A percentile compares a stretch with the other conserved stretches of the same genome.
These are phyloP conservation scores for Prunus davidiana DNA, from an alignment of 306 rosid species.

Conservation along the genomic window DNA sequence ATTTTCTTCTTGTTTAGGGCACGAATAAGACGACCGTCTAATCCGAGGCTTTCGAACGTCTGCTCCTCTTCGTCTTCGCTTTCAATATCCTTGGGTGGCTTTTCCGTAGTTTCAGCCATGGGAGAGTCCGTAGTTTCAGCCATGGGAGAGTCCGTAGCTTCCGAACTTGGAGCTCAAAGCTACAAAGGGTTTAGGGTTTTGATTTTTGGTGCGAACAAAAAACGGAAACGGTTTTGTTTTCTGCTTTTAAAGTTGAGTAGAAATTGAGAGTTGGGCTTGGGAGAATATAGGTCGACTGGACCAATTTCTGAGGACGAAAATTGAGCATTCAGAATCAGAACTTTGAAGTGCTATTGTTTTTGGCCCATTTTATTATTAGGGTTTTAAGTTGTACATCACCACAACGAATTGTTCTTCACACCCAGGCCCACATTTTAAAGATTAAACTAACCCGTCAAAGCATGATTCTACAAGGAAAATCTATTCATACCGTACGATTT, in stretches of 20 bases:
- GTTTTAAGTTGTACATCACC: no score
- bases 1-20: slow-evolving; percentile 57
- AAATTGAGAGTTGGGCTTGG: background rate
- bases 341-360: background rate
- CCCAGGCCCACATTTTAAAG: no score
- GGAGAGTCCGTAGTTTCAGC: slow-evolving; percentile 20
- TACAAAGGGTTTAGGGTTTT: background rate
- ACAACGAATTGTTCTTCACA: no score
- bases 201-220: background rate
- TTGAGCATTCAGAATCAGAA: background rate
- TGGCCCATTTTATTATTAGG: background rate
- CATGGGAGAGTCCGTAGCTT: slow-evolving; percentile 5
- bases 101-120: slow-evolving; percentile 31
- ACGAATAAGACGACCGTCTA: slow-evolving; percentile 58
- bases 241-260: background rate
- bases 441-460: no score
- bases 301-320: background rate
- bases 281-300: no score
- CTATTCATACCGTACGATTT: no score
- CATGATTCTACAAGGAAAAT: no score
- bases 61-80: slow-evolving; percentile 30
- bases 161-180: background rate
- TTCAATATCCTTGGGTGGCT: slow-evolving; percentile 22
- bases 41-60: slow-evolving; percentile 66
- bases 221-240: background rate